Base-by-base conservation (phyloP, 2,329 filamentous ascomycete genomes). In the Ophiostoma australiae region DNA sequence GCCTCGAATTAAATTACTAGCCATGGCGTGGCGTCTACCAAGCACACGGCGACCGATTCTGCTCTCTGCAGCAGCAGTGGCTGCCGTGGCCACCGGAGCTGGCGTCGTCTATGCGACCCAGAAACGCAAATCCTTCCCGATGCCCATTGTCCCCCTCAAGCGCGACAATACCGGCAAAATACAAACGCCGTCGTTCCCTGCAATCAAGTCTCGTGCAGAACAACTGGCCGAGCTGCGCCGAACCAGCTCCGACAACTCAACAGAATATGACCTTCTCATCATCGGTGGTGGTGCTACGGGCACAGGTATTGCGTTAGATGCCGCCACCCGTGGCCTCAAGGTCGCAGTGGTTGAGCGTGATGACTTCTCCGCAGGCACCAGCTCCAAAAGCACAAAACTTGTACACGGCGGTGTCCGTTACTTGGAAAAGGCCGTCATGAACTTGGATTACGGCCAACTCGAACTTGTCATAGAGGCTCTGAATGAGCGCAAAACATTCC, bases 361-460 rank as follows among this genome's bases (percentile, higher is more conserved):
- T 79, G 91, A 95, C 80, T 95, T 94, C 79, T 90, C 89, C 76
- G 86, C 89, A 73, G 91, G 92, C 39, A 94, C 91, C 58, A 93
- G 90, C 82, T 92, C 90, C 80, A 94, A 94, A 83, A 93, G 90
- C 81, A 95, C 91, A 68, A 95, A 95, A 81, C 84, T 95, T 70
- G 92, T 95, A 23, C 91, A 95, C 80, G 91, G 91, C 75, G 91
- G 91, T 77, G 92, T 95, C 72, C 87, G 91, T 75, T 95, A 94
- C 78, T 84, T 95, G 72, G 92, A 95, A 80, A 95, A 95, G 83
- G 91, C 91, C 70, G 88, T 95, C 68, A 93, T 89, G 89, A 91
- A 94, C 78, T 83, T 94, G 76, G 91, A 95, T 80, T 94, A 93
- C 79, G 89, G 89, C 75, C 91, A 95, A 85, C 91, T 93, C 77